phyloP scores from a whole-genome alignment of 352 stramenopile species.

The Pythium myriotylum region DNA sequence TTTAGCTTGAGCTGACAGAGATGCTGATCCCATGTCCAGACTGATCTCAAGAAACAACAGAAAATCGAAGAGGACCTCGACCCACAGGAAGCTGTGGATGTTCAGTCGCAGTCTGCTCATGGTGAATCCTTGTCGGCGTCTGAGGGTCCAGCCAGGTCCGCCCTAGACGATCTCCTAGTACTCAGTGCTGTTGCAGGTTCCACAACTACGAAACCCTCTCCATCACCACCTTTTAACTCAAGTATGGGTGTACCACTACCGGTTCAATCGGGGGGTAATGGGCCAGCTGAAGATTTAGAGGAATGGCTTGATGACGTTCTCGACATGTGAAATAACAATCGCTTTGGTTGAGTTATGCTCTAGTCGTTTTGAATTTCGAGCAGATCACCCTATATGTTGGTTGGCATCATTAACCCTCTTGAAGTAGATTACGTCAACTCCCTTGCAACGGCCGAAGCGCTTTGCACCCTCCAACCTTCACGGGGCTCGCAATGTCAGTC shows the following conservation, averaged over 20 bases:
- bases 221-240: no score
- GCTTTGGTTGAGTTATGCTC: not conserved
- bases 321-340: conserved; percentile 33
- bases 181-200: no score
- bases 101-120: no score
- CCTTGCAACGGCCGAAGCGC: conserved; percentile 73
- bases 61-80: not conserved
- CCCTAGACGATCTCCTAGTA: conserved; percentile 24
- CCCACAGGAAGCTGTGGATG: no score
- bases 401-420: conserved; percentile 16
- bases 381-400: not conserved
- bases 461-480: conserved; percentile 68
- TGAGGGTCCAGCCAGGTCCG: not conserved
- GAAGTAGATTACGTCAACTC: conserved; percentile 87
- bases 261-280: no score
- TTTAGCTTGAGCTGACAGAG: no score
- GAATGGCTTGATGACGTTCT: conserved; percentile 76
- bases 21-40: conserved; percentile 4
- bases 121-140: no score
- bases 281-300: conserved; percentile 47
- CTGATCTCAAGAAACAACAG: not conserved
- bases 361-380: not conserved
- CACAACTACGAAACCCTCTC: no score
- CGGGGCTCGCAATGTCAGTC: no score
- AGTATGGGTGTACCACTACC: no score